Percentiles rank a stretch among this genome's conserved stretches.
Conservation (phyloP, 2,329 filamentous ascomycete species). For the Botrytis sinoallii region DNA sequence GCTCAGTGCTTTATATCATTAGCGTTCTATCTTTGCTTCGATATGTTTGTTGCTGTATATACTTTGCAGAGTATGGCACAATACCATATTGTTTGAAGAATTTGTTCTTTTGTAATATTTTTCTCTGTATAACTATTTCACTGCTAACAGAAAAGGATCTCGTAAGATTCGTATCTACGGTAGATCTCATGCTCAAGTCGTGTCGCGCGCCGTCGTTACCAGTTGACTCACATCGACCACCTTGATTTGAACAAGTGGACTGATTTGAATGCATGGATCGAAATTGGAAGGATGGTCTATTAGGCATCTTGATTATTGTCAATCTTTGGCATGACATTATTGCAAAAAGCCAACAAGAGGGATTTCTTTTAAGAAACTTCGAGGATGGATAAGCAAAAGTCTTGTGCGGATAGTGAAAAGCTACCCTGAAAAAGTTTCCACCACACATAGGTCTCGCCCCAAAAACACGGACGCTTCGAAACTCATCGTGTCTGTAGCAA, state of each 20-base stretch:
- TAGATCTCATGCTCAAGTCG: not conserved
- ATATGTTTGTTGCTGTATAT: not conserved
- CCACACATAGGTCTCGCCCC: not conserved
- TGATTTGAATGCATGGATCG: not conserved
- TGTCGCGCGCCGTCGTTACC: not conserved
- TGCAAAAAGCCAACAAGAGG: not conserved
- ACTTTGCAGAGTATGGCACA: not conserved
- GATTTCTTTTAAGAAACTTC: not conserved
- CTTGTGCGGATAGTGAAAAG: not conserved
- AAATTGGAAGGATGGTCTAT: slow-evolving; percentile 1
- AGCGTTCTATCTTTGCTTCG: not conserved
- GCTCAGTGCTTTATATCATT: not conserved
- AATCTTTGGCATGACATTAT: not conserved
- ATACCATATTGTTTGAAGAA: not conserved
- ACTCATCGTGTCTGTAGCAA: not conserved
- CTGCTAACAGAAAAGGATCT: not conserved
- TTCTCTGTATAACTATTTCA: not conserved
- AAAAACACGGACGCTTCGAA: not conserved
- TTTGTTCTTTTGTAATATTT: not conserved
- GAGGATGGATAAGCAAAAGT: not conserved
- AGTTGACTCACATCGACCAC: not conserved
- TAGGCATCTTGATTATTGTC: not conserved
- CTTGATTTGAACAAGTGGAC: not conserved
- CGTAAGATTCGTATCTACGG: not conserved
- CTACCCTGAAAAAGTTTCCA: not conserved